Evolutionary conservation across 768 basidiomycete species (phyloP).

Genomic region (Lentinula sp.): DNA sequence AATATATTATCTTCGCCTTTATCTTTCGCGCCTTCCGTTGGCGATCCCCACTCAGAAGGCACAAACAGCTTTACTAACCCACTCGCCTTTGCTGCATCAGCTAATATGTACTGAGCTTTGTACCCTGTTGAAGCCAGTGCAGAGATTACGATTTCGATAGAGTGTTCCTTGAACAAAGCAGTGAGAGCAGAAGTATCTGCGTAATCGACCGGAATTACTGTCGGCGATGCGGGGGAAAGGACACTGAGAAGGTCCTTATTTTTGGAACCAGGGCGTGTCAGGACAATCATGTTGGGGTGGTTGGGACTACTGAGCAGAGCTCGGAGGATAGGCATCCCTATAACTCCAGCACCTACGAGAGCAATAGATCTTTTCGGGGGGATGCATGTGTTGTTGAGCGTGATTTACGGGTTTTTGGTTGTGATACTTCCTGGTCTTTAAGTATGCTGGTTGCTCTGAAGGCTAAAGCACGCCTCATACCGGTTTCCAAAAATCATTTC

Average conservation of each 20-base stretch:
- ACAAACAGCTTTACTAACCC: slow-evolving; percentile 29
- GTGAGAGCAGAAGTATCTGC: slow-evolving; percentile 17
- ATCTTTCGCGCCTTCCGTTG: slow-evolving; percentile 24
- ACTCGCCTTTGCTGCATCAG: slow-evolving; percentile 28
- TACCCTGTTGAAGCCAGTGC: slow-evolving; percentile 19
- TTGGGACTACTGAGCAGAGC: not conserved
- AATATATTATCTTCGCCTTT: slow-evolving; percentile 12
- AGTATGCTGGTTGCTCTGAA: too few relatives aligned
- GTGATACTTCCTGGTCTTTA: too few relatives aligned
- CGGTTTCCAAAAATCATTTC: too few relatives aligned
- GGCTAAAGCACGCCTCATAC: too few relatives aligned
- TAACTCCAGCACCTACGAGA: not conserved
- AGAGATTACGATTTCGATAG: slow-evolving; percentile 28
- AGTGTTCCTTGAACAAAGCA: slow-evolving; percentile 22
- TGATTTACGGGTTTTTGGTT: not conserved
- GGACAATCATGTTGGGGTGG: not conserved
- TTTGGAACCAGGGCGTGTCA: not conserved
- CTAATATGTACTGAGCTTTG: slow-evolving; percentile 19
- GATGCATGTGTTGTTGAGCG: not conserved
- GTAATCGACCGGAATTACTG: slow-evolving; percentile 13
- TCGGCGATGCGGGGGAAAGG: not conserved
- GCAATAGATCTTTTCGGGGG: not conserved
- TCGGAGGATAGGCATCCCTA: not conserved
- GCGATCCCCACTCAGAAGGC: slow-evolving; percentile 30
- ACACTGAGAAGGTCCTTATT: not conserved